Evolutionary conservation across 2,329 filamentous ascomycete species (phyloP), one percentile per base, ranked within the genome.

Genomic region (Fusarium nygamai): DNA sequence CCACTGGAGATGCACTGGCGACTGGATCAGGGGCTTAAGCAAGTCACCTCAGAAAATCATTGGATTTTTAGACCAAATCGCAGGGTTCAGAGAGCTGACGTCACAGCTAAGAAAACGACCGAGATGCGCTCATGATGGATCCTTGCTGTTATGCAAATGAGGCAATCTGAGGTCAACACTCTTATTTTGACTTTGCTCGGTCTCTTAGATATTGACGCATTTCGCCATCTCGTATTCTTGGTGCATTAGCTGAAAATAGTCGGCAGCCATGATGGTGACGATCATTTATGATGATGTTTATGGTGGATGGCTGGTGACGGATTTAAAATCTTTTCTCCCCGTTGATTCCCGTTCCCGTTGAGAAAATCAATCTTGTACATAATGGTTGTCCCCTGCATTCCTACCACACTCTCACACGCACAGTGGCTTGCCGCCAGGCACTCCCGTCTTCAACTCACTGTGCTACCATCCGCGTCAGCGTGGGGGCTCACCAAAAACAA

Each of bases 81-180:
- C 64, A 68, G 39, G 65, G 65, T 36, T 43, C 67, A 59, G 53
- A 61, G 54, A 53, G 24, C 68, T 78, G 76, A 78, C 76, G 76
- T 78, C 76, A 78, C 61, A 41, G 34, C 67, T 24, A 63, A 63
- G 67, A 63, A 64, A 69, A 65, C 39, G 62, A 46, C 61, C 54
- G 59, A 71, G 36, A 61, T 67, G 43, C 56, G 56, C 34, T 72
- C 58, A 57, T 64, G 57, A 59, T 59, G 43, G 57, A 61, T 67
- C 53, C 46, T 51, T 41, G 56, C 33, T 20, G n/a, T 36, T 36
- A 58, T 64, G 54, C 50, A 50, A 41, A 67, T 58, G 54, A 70
- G 50, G 60, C 53, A 73, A 69, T 63, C 66, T 68, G 43, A 36
- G 46, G 29, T 29, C 34, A 73, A 44, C 57, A 44, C 33, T 44